phyloP scores from a whole-genome alignment of 2,329 filamentous ascomycete genomes.

The Talaromyces amestolkiae region DNA sequence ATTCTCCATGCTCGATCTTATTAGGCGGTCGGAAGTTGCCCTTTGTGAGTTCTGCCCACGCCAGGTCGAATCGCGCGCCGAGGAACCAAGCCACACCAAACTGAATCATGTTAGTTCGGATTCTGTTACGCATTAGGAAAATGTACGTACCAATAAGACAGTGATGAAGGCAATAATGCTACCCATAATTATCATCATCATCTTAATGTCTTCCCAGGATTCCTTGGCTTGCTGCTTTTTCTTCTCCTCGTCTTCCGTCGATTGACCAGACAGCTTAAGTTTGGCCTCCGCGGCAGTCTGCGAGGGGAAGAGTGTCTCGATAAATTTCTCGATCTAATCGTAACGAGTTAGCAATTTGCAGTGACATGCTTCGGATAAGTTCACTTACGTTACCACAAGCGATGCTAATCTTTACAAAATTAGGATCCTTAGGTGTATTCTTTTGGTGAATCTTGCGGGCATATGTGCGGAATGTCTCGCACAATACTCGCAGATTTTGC shows the following conservation, averaged over 20 bases:
- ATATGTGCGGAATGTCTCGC: slow-evolving; percentile 77
- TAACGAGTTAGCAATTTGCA: neutral
- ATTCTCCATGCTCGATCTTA: slow-evolving; percentile 40
- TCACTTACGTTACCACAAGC: slow-evolving; percentile 74
- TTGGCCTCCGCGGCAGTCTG: slow-evolving; percentile 65
- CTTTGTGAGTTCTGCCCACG: slow-evolving; percentile 55
- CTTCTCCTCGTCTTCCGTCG: slow-evolving; percentile 58
- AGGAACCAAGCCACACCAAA: slow-evolving; percentile 73
- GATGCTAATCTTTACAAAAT: slow-evolving; percentile 86
- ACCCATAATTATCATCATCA: slow-evolving; percentile 68
- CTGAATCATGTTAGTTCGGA: slow-evolving; percentile 46
- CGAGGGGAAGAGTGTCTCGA: slow-evolving; percentile 85
- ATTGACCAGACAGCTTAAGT: slow-evolving; percentile 49
- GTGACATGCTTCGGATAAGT: neutral
- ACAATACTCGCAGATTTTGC: slow-evolving; percentile 79
- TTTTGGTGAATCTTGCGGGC: slow-evolving; percentile 81
- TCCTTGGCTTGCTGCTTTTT: slow-evolving; percentile 50
- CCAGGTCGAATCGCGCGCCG: slow-evolving; percentile 78
- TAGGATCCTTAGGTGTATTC: slow-evolving; percentile 90
- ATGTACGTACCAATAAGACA: slow-evolving; percentile 68
- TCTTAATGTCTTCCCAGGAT: slow-evolving; percentile 55
- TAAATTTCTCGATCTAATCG: slow-evolving; percentile 82
- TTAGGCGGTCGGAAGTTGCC: slow-evolving; percentile 47
- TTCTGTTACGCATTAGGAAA: neutral
- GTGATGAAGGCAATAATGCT: slow-evolving; percentile 73